These are phyloP conservation scores for Penicillium subrubescens DNA, from an alignment of 495 filamentous ascomycete species.

Conservation along the genomic window DNA sequence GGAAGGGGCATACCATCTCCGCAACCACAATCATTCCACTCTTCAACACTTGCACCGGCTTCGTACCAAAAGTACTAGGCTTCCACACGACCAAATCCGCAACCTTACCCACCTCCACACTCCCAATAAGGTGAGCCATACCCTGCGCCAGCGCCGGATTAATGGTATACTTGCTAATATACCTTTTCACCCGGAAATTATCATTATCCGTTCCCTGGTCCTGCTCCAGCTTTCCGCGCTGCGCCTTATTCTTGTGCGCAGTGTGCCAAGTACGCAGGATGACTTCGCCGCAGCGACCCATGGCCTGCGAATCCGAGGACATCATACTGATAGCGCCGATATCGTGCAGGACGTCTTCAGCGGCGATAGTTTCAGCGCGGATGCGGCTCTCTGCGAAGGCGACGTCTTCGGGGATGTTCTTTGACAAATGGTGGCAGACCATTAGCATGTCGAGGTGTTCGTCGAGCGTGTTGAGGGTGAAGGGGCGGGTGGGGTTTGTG, in stretches of 20 bases:
- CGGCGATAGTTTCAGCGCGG: slow-evolving; percentile 93
- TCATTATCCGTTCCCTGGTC: slow-evolving; percentile 83
- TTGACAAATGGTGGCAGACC: slow-evolving; percentile 94
- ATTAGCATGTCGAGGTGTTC: slow-evolving; percentile 99
- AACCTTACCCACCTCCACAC: slow-evolving; percentile 85
- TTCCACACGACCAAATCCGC: slow-evolving; percentile 93
- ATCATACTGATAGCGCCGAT: slow-evolving; percentile 98
- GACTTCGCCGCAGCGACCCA: slow-evolving; percentile 96
- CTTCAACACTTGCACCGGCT: slow-evolving; percentile 84
- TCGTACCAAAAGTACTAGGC: slow-evolving; percentile 83
- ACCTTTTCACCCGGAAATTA: slow-evolving; percentile 91
- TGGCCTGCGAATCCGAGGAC: slow-evolving; percentile 94
- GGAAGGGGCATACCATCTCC: slow-evolving; percentile 69
- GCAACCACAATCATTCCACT: slow-evolving; percentile 83
- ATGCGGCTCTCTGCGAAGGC: slow-evolving; percentile 96
- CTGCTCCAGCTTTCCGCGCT: slow-evolving; percentile 74
- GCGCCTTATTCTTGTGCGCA: slow-evolving; percentile 94
- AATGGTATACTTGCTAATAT: slow-evolving; percentile 96
- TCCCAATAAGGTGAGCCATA: slow-evolving; percentile 87
- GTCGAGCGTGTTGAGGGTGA: slow-evolving; percentile 89
- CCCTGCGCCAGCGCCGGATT: slow-evolving; percentile 95
- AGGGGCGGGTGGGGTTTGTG: slow-evolving; percentile 93
- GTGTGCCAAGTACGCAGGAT: slow-evolving; percentile 96
- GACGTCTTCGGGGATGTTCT: slow-evolving; percentile 93
- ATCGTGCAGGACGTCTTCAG: slow-evolving; percentile 96